Conservation (phyloP, 2,329 filamentous ascomycete species). For the Pseudocercospora eumusae region DNA sequence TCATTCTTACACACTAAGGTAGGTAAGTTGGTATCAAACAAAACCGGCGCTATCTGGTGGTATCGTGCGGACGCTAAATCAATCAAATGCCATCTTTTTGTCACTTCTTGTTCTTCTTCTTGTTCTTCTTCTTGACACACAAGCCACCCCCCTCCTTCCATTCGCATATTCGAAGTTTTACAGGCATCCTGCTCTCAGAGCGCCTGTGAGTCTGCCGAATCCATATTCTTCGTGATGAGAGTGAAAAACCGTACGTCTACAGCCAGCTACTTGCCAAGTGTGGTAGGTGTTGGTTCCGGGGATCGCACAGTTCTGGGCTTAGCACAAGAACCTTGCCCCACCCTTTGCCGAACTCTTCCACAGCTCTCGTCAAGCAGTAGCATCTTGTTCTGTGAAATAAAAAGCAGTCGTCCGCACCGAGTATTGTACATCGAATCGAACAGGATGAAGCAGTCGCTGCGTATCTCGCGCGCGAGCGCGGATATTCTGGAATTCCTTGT, state of each 20-base stretch:
- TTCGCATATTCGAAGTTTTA: neutral
- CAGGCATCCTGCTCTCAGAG: slow-evolving; percentile 1
- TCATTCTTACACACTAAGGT: slow-evolving; percentile 13
- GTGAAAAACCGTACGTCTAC: slow-evolving; percentile 1
- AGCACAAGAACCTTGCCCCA: neutral
- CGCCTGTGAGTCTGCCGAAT: slow-evolving; percentile 4
- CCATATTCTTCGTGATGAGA: slow-evolving; percentile 9
- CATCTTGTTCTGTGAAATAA: neutral
- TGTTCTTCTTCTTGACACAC: neutral
- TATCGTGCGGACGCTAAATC: slow-evolving; percentile 23
- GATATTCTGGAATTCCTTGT: slow-evolving; percentile 6
- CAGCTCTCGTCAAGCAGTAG: neutral
- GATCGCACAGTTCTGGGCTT: neutral
- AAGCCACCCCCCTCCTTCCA: too few species aligned
- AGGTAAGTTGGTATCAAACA: slow-evolving; percentile 8
- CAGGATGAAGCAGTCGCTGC: slow-evolving; percentile 6
- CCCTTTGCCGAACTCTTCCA: neutral
- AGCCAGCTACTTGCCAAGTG: neutral
- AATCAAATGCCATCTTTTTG: slow-evolving; percentile 12
- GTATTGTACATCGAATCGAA: slow-evolving; percentile 13
- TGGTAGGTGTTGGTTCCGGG: neutral
- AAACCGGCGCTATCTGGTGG: slow-evolving; percentile 15
- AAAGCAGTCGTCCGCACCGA: slow-evolving; percentile 10
- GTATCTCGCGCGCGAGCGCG: slow-evolving; percentile 10
- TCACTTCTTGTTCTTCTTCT: neutral